These are phyloP conservation scores for Wallemia ichthyophaga DNA, from an alignment of 1,284 basidiomycete species.

Conservation along the genomic window DNA sequence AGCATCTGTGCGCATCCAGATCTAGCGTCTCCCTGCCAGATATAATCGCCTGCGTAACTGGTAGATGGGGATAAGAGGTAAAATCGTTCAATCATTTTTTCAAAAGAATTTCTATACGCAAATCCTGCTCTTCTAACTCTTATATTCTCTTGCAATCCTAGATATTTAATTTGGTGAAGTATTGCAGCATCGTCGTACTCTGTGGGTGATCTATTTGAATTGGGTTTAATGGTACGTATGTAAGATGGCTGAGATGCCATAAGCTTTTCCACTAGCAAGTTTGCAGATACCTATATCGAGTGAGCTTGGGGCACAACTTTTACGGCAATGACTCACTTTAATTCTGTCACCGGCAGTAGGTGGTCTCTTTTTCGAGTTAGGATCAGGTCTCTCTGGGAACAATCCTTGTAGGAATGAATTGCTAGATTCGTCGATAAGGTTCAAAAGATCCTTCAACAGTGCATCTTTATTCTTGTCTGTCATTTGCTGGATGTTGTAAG, in stretches of 20 bases:
- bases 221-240: constrained; percentile 98
- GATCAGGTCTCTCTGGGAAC: constrained; percentile 86
- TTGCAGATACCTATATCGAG: constrained; percentile 38
- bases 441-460: constrained; percentile 74
- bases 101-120: constrained; percentile 87
- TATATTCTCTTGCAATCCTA: constrained; percentile 95
- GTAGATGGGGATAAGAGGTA: constrained; percentile 82
- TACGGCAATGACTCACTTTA: constrained; percentile 26
- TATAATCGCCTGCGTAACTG: constrained; percentile 96
- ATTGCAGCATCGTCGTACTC: constrained; percentile 90
- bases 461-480: constrained; percentile 99
- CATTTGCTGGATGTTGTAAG: constrained; percentile 93
- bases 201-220: constrained; percentile 69
- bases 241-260: constrained; percentile 93
- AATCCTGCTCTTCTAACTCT: constrained; percentile 89
- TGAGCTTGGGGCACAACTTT: constrained; percentile 3
- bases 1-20: constrained; percentile 82
- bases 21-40: constrained; percentile 66
- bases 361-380: constrained; percentile 87
- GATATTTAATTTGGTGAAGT: constrained; percentile 95
- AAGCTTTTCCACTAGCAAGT: constrained; percentile 77
- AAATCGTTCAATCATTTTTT: constrained; percentile 96
- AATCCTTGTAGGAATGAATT: constrained; percentile 62
- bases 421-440: constrained; percentile 47
- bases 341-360: constrained; percentile 96